Evolutionary conservation across 78 protist genomes (phyloP), one percentile per base, ranked within the genome.

Genomic region (slime mould (Dictyostelium discoideum)): DNA sequence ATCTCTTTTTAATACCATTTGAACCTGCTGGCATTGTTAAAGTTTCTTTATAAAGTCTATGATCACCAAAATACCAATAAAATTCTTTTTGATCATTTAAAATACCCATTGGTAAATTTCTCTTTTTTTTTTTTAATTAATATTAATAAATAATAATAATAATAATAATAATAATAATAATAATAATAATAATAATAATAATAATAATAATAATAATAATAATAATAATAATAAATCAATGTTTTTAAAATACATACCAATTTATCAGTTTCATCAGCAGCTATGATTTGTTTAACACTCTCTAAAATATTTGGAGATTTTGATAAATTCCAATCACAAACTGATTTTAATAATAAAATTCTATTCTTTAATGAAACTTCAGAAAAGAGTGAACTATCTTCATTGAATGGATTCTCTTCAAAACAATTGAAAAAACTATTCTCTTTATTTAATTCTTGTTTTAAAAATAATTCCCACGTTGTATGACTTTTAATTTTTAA

Each of bases 1-100:
- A 8, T 3, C 26, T 60, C 10, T 24, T 40, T 77, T 48, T 76
- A 5, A 18, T 46, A 39, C 81, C 24, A 78, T 44, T 63, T 8
- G 8, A 4, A 16, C 14, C 44, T 29, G 48, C 44, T 29, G 48
- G 80, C 24, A 22, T 46, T 74, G 85, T 50, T 29, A 83, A 14
- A 26, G 87, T 83, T 44, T 88, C 93, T 88, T 72, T 88, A 26
- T 88, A 88, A 11, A 88, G 46, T 88, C 85, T 77, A 54, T 37
- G 14, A 22, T 88, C 93, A 50, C 86, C 93, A 79, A 88, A 88
- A 44, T 67, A 88, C 85, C 86, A 88, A 65, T 65, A 80, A 26
- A 22, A 29, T 32, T 37, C 76, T 48, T 76, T 76, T 42, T 60
- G 79, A 73, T 73, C 24, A 78, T 88, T 67, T 5, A 78, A 44